A percentile compares a stretch with the other conserved stretches of the same genome.
phyloP scores from a whole-genome alignment of 257 asterid genomes.

The Leptodermis oblonga region DNA sequence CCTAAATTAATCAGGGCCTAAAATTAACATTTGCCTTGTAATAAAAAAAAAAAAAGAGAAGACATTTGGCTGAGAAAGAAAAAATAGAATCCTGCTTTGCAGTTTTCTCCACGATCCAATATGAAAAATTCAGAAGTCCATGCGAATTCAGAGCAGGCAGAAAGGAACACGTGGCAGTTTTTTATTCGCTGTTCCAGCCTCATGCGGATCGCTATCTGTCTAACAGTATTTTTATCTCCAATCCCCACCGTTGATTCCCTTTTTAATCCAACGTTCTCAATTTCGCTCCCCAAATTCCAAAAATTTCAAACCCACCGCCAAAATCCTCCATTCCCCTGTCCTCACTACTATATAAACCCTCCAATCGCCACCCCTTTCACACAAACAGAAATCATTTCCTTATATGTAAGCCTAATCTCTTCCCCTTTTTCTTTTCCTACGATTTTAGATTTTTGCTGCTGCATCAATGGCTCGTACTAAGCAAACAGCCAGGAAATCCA shows the following conservation, averaged over 20 bases:
- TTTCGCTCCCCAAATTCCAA: not conserved
- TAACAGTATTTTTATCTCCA: not conserved
- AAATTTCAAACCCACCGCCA: conserved; percentile 7
- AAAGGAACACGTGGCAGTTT: not conserved
- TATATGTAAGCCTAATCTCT: too few relatives aligned
- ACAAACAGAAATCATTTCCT: not conserved
- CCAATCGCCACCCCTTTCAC: not conserved
- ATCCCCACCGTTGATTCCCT: not conserved
- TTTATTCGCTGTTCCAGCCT: not conserved
- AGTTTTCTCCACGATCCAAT: too few relatives aligned
- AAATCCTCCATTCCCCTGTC: not conserved
- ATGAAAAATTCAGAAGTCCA: too few relatives aligned
- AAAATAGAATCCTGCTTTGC: too few relatives aligned
- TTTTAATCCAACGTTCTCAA: not conserved
- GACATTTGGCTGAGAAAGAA: too few relatives aligned
- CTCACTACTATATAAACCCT: conserved; percentile 5
- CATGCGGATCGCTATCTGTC: not conserved
- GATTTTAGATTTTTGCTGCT: too few relatives aligned
- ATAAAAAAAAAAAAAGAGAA: too few relatives aligned
- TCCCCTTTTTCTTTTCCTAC: too few relatives aligned
- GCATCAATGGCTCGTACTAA: conserved; percentile 18
- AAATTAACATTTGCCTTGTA: too few relatives aligned
- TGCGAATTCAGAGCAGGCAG: too few relatives aligned
- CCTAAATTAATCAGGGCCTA: too few relatives aligned
- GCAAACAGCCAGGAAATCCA: conserved; percentile 18